A percentile compares a stretch with the other conserved stretches of the same genome.
Conservation (phyloP, 2,329 filamentous ascomycete genomes). For the Neonectria hederae region DNA sequence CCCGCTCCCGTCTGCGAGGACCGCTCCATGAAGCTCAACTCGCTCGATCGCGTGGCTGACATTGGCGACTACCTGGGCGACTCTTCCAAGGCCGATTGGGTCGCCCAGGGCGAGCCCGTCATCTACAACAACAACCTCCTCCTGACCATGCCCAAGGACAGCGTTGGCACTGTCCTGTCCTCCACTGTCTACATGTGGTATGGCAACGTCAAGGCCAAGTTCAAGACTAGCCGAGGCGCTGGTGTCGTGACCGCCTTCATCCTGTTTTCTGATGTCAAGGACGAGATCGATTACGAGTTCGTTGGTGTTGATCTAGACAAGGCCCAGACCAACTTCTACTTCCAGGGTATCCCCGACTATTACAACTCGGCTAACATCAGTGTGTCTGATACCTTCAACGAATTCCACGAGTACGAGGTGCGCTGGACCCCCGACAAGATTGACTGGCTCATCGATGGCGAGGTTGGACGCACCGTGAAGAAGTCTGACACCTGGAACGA, state of each 20-base stretch:
- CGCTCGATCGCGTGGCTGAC: conserved; percentile 71
- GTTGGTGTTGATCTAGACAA: conserved; percentile 80
- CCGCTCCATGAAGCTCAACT: conserved; percentile 77
- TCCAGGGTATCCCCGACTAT: conserved; percentile 90
- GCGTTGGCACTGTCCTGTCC: conserved; percentile 87
- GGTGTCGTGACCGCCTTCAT: conserved; percentile 99
- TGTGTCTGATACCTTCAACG: conserved; percentile 74
- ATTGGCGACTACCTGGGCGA: conserved; percentile 91
- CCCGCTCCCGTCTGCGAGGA: conserved; percentile 84
- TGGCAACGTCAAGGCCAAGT: conserved; percentile 84
- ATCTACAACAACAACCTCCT: conserved; percentile 75
- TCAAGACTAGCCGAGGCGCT: conserved; percentile 84
- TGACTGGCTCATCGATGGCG: conserved; percentile 87
- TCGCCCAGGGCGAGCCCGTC: conserved; percentile 80
- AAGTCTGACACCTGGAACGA: conserved; percentile 86
- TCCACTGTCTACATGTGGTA: conserved; percentile 95
- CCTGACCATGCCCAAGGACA: conserved; percentile 88
- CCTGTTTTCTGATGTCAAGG: conserved; percentile 92
- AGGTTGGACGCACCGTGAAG: conserved; percentile 77
- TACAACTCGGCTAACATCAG: conserved; percentile 78
- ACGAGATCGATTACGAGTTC: conserved; percentile 98
- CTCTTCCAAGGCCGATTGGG: conserved; percentile 83
- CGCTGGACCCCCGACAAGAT: conserved; percentile 90
- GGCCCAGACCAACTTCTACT: conserved; percentile 97
- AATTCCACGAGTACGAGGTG: conserved; percentile 91